Percentiles rank a stretch among this genome's conserved stretches.
Evolutionary conservation across 2,329 filamentous ascomycete genomes (phyloP).

Genomic region (Balansia obtecta): DNA sequence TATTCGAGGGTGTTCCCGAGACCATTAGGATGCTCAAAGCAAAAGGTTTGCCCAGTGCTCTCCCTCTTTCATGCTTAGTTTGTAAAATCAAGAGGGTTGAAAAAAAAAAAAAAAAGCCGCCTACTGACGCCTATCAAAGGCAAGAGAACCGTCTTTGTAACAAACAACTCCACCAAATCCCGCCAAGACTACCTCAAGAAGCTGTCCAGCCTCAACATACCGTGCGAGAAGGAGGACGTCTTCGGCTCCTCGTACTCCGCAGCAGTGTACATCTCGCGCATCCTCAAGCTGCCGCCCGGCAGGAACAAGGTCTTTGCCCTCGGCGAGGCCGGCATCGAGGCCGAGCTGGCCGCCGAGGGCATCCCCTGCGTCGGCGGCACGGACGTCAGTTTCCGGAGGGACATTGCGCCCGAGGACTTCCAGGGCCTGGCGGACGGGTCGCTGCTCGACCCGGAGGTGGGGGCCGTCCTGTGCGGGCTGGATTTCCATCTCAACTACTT

Average conservation of each 20-base stretch:
- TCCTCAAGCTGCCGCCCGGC: conserved; percentile 63
- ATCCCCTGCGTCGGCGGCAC: conserved; percentile 78
- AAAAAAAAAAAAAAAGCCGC: not conserved
- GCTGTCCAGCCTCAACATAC: conserved; percentile 69
- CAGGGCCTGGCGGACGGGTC: conserved; percentile 62
- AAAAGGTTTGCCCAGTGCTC: conserved; percentile 43
- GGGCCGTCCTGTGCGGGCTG: conserved; percentile 75
- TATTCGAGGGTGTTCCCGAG: conserved; percentile 76
- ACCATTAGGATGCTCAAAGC: conserved; percentile 72
- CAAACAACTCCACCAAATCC: conserved; percentile 98
- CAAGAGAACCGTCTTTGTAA: conserved; percentile 91
- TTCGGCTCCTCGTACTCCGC: conserved; percentile 94
- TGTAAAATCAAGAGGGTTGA: not conserved
- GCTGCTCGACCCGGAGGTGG: conserved; percentile 74
- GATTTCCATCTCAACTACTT: conserved; percentile 95
- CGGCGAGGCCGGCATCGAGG: conserved; percentile 82
- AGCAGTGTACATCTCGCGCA: conserved; percentile 89
- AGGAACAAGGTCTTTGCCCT: conserved; percentile 93
- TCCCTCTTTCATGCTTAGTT: not conserved
- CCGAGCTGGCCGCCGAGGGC: conserved; percentile 70
- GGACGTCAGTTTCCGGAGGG: conserved; percentile 62
- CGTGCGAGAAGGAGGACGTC: conserved; percentile 72
- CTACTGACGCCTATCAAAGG: conserved; percentile 35
- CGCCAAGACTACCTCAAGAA: conserved; percentile 88
- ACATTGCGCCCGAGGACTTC: conserved; percentile 74